Evolutionary conservation across 1,284 basidiomycete species (phyloP).

Genomic region (Microbotryum lychnidis-dioicae): DNA sequence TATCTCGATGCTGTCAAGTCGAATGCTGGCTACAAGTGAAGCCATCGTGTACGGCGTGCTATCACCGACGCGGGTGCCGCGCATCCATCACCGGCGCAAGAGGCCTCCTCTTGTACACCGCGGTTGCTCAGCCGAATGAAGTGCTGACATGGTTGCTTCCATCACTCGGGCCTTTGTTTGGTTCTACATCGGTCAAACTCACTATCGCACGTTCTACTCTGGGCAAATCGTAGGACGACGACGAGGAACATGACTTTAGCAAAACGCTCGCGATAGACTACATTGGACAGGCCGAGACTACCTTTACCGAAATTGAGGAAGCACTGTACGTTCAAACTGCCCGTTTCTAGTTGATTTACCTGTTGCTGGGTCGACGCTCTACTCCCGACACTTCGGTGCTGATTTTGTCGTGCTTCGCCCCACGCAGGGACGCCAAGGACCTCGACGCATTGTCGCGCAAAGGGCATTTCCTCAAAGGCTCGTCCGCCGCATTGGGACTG

Average conservation of each 20-base stretch:
- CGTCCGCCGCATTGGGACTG: conserved; percentile 43
- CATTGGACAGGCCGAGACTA: conserved; percentile 42
- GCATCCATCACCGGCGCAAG: no score
- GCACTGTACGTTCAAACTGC: conserved; percentile 35
- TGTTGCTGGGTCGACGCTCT: neutral
- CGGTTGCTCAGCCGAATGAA: no score
- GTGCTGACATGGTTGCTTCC: no score
- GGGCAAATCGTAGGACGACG: conserved; percentile 37
- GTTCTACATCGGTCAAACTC: no score
- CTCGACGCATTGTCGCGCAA: conserved; percentile 40
- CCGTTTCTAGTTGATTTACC: no score
- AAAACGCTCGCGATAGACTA: conserved; percentile 43
- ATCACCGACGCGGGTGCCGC: no score
- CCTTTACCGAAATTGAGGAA: conserved; percentile 41
- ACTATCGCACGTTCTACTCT: no score
- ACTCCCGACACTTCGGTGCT: neutral
- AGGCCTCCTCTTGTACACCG: no score
- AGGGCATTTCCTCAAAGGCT: conserved; percentile 44
- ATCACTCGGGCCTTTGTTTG: neutral
- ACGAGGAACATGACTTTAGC: conserved; percentile 41
- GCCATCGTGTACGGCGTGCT: neutral
- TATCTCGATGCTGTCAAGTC: neutral
- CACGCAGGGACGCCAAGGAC: conserved; percentile 30
- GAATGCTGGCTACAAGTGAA: neutral
- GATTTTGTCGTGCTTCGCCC: neutral